Conservation (phyloP, 345 rosid genomes). For the Pistacia vera region DNA sequence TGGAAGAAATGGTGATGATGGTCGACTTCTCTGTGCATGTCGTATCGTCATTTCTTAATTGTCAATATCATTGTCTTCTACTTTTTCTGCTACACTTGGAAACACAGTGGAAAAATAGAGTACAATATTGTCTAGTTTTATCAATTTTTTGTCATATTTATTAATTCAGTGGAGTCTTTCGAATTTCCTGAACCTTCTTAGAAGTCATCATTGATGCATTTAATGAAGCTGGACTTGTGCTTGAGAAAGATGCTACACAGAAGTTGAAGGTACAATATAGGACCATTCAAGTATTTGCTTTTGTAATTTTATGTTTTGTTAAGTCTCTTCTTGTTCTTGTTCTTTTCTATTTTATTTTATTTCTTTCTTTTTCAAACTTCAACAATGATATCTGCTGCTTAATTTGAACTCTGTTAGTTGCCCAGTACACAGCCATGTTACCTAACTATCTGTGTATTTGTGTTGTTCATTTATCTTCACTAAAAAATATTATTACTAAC, state of each 20-base stretch:
- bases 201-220: conserved; percentile 83
- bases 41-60: conserved; percentile 57
- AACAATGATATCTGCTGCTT: neutral
- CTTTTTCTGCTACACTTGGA: conserved; percentile 2
- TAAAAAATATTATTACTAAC: neutral
- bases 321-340: neutral
- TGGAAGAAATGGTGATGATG: conserved; percentile 76
- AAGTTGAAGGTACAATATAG: conserved; percentile 60
- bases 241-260: conserved; percentile 68
- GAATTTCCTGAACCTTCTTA: conserved; percentile 52
- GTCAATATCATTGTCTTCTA: neutral
- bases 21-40: conserved; percentile 68
- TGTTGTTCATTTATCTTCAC: neutral
- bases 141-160: conserved; percentile 1
- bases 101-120: conserved; percentile 2
- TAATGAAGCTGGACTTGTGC: conserved; percentile 83
- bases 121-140: neutral
- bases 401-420: neutral
- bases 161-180: conserved; percentile 12
- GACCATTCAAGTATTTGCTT: neutral
- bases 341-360: neutral
- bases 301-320: too few relatives aligned
- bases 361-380: neutral
- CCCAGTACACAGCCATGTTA: neutral
- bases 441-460: neutral